Percentiles rank a stretch among this genome's conserved stretches.
Evolutionary conservation across 2,329 filamentous ascomycete species (phyloP).

Genomic region (Alternaria sp.): DNA sequence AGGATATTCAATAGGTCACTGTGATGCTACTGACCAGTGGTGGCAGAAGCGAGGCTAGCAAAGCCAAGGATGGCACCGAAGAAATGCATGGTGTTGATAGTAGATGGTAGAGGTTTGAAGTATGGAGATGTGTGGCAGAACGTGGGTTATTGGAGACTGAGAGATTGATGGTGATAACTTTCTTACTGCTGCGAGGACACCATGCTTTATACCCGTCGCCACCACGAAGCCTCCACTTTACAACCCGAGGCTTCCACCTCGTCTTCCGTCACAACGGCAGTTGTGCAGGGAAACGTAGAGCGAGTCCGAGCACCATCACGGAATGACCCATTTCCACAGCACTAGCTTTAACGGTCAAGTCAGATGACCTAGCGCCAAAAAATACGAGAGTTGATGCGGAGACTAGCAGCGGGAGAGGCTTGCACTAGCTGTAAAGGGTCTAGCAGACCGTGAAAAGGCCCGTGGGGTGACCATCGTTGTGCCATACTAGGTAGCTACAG

Average conservation of each 20-base stretch:
- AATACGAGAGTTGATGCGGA: slow-evolving; percentile 42
- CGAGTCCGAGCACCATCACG: slow-evolving; percentile 34
- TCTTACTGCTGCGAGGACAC: slow-evolving; percentile 19
- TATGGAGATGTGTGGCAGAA: neutral
- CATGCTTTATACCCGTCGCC: slow-evolving; percentile 40
- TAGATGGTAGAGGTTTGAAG: slow-evolving; percentile 6
- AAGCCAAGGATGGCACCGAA: slow-evolving; percentile 38
- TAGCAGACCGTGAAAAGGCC: slow-evolving; percentile 38
- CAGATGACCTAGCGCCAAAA: slow-evolving; percentile 46
- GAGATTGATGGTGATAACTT: slow-evolving; percentile 25
- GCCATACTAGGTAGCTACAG: slow-evolving; percentile 33
- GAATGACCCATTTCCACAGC: slow-evolving; percentile 29
- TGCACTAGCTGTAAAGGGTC: slow-evolving; percentile 24
- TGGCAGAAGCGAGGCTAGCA: slow-evolving; percentile 45
- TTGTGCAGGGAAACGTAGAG: slow-evolving; percentile 33
- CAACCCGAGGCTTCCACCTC: slow-evolving; percentile 27
- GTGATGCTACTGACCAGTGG: slow-evolving; percentile 43
- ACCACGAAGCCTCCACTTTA: slow-evolving; percentile 22
- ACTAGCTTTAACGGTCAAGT: slow-evolving; percentile 30
- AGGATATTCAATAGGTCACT: too few species aligned
- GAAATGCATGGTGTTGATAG: slow-evolving; percentile 46
- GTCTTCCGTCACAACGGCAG: slow-evolving; percentile 29
- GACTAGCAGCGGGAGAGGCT: slow-evolving; percentile 32
- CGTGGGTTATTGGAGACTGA: slow-evolving; percentile 8
- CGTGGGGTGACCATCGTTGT: slow-evolving; percentile 43